Conservation (phyloP, 495 filamentous ascomycete species). For the Penicillium canariense region DNA sequence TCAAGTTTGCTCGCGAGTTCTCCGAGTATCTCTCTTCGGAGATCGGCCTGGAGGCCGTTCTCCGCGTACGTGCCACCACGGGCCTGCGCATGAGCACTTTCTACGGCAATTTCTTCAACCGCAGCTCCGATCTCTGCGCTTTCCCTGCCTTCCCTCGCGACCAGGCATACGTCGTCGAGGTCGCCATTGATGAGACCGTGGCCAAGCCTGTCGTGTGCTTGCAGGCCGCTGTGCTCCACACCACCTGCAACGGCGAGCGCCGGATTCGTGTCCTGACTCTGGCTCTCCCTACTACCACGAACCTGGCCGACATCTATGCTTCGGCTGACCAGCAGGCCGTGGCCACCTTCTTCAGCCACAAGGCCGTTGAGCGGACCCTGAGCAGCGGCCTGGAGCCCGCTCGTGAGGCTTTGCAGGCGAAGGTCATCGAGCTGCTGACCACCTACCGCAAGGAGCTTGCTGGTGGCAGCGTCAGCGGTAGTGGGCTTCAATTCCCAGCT, state of each 20-base stretch:
- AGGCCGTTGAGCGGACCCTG: constrained; percentile 88
- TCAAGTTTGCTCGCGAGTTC: constrained; percentile 96
- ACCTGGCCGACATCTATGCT: constrained; percentile 85
- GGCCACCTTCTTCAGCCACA: constrained; percentile 92
- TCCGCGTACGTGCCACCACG: constrained; percentile 91
- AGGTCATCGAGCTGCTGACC: constrained; percentile 87
- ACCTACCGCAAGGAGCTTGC: constrained; percentile 97
- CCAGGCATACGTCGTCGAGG: constrained; percentile 97
- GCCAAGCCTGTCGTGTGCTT: constrained; percentile 92
- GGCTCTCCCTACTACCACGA: constrained; percentile 87
- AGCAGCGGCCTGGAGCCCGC: constrained; percentile 86
- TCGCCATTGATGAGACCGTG: constrained; percentile 93
- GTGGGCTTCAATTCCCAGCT: constrained; percentile 87
- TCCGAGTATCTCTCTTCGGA: constrained; percentile 93
- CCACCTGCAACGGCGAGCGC: constrained; percentile 95
- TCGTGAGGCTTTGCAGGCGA: constrained; percentile 82
- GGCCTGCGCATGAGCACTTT: constrained; percentile 95
- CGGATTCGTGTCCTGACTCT: constrained; percentile 93
- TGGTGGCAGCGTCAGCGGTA: constrained; percentile 89
- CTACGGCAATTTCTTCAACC: constrained; percentile 99
- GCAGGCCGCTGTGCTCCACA: constrained; percentile 96
- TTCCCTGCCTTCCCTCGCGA: constrained; percentile 98
- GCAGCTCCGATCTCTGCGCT: constrained; percentile 92
- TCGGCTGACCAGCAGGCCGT: constrained; percentile 93
- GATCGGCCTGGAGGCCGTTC: constrained; percentile 93